Conservation (phyloP, 2,329 filamentous ascomycete species). For the Alternaria postmessia region DNA sequence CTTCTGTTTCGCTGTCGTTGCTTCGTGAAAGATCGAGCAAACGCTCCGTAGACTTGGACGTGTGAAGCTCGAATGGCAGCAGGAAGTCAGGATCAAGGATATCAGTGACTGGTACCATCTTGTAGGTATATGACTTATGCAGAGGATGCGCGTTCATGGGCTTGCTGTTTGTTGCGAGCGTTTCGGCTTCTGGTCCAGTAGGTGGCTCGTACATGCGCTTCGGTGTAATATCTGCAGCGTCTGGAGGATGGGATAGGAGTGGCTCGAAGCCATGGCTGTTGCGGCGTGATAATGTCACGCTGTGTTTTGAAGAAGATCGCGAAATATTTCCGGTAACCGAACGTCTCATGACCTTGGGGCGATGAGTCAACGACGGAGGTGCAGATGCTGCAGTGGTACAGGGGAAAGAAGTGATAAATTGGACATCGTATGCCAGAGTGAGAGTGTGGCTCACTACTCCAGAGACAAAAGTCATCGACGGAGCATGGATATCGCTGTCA, state of each 20-base stretch:
- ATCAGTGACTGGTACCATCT: constrained; percentile 45
- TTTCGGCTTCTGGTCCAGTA: constrained; percentile 18
- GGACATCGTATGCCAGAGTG: constrained; percentile 60
- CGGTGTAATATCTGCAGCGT: constrained; percentile 36
- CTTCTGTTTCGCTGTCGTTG: constrained; percentile 20
- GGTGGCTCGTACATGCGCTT: constrained; percentile 35
- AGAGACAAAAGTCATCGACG: constrained; percentile 47
- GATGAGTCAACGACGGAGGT: constrained; percentile 21
- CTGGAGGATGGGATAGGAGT: constrained; percentile 45
- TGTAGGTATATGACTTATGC: constrained; percentile 50
- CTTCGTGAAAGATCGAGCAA: constrained; percentile 20
- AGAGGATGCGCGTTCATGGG: constrained; percentile 51
- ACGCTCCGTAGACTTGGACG: constrained; percentile 24
- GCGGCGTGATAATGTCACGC: constrained; percentile 37
- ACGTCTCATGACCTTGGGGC: constrained; percentile 35
- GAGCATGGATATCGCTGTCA: constrained; percentile 36
- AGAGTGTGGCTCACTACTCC: constrained; percentile 27
- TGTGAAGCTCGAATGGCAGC: constrained; percentile 34
- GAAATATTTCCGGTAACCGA: constrained; percentile 35
- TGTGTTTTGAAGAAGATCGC: constrained; percentile 45
- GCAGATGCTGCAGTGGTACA: constrained; percentile 56
- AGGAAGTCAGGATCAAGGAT: constrained; percentile 39
- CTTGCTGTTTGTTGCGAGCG: constrained; percentile 17
- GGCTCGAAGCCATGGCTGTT: constrained; percentile 49
- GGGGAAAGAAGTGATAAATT: constrained; percentile 64